phyloP scores from a whole-genome alignment of 768 basidiomycete species.

The Melanogaster broomeanus region DNA sequence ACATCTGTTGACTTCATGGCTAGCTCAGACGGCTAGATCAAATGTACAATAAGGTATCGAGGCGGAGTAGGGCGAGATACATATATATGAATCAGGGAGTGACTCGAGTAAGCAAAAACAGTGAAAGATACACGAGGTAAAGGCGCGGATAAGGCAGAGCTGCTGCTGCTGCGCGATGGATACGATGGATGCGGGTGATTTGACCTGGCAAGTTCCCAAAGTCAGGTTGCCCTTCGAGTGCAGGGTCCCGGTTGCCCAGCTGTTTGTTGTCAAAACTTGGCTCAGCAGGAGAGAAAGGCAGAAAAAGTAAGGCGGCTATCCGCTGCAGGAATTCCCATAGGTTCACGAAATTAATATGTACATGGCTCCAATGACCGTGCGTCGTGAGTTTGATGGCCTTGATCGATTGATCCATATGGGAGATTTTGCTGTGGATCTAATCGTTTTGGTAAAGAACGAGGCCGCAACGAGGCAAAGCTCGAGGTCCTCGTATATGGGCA shows the following conservation, averaged over 20 bases:
- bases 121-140: conserved; percentile 7
- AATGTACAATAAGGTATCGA: not conserved
- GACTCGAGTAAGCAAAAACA: conserved; percentile 7
- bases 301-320: not conserved
- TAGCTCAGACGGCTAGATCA: conserved; percentile 8
- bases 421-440: not conserved
- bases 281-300: not conserved
- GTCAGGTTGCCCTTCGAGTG: no score
- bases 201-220: not conserved
- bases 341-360: conserved; percentile 6
- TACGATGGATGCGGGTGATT: not conserved
- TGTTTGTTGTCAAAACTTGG: not conserved
- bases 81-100: conserved; percentile 12
- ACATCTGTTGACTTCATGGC: conserved; percentile 58
- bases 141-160: not conserved
- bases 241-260: no score
- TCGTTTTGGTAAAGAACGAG: conserved; percentile 9
- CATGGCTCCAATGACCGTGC: no score
- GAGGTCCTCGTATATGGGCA: conserved; percentile 11
- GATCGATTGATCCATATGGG: not conserved
- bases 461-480: conserved; percentile 20
- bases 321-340: conserved; percentile 1
- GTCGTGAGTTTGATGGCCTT: no score
- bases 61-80: not conserved
- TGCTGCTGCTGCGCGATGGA: not conserved